Conservation (phyloP, 352 stramenopile genomes). For the Achlya hypogyna region DNA sequence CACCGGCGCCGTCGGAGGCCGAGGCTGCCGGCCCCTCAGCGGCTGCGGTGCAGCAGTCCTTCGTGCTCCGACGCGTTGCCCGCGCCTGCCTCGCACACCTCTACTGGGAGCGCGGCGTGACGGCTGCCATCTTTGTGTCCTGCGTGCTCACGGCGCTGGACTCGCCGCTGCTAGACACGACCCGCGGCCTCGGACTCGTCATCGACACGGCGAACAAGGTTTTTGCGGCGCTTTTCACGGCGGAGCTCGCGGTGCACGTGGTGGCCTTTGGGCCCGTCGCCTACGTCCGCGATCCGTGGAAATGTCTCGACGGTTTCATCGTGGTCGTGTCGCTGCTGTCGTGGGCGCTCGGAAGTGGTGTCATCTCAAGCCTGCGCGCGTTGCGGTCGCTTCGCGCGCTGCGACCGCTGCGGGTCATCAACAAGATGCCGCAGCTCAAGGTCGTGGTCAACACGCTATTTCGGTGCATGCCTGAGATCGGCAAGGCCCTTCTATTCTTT, state of each 20-base stretch:
- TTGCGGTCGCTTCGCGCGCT: slow-evolving; percentile 58
- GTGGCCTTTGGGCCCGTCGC: slow-evolving; percentile 53
- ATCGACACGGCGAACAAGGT: slow-evolving; percentile 64
- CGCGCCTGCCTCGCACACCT: neutral
- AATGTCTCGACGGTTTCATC: slow-evolving; percentile 84
- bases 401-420: slow-evolving; percentile 70
- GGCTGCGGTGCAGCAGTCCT: slow-evolving; percentile 23
- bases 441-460: slow-evolving; percentile 83
- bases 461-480: slow-evolving; percentile 54
- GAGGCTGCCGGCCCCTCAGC: neutral
- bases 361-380: slow-evolving; percentile 29
- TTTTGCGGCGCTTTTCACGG: slow-evolving; percentile 69
- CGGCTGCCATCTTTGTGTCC: slow-evolving; percentile 24
- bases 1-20: neutral
- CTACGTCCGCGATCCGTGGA: slow-evolving; percentile 84
- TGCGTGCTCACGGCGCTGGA: slow-evolving; percentile 82
- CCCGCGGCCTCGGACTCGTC: slow-evolving; percentile 29
- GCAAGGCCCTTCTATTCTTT: slow-evolving; percentile 45
- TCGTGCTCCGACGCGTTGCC: slow-evolving; percentile 27
- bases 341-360: neutral
- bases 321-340: slow-evolving; percentile 69
- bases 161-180: slow-evolving; percentile 61
- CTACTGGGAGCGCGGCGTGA: neutral
- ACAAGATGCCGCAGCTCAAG: slow-evolving; percentile 60
- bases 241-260: slow-evolving; percentile 87